Percentiles rank a stretch among this genome's conserved stretches.
phyloP scores from a whole-genome alignment of 129 eudicot genomes.

The Helianthus tuberosus region DNA sequence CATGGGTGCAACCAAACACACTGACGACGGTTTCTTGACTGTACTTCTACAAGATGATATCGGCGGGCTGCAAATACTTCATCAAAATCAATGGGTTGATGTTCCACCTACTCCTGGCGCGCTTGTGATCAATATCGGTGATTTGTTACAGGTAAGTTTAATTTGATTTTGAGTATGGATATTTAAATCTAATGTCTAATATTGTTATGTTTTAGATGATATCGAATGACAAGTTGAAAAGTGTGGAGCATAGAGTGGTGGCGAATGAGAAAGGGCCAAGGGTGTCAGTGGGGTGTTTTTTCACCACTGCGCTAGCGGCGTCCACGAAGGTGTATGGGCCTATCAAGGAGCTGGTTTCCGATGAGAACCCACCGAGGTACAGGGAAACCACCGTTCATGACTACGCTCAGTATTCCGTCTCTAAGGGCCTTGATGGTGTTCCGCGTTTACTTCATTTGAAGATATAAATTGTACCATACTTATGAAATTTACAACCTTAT shows the following conservation, averaged over 20 bases:
- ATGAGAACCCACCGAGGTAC: slow-evolving; percentile 29
- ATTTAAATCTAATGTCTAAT: neutral
- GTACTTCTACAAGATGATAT: slow-evolving; percentile 47
- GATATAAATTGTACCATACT: slow-evolving; percentile 28
- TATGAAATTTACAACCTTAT: neutral
- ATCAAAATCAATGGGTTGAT: slow-evolving; percentile 54
- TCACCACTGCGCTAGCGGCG: slow-evolving; percentile 24
- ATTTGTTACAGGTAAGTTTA: slow-evolving; percentile 43
- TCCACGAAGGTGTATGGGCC: slow-evolving; percentile 28
- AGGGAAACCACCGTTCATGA: slow-evolving; percentile 35
- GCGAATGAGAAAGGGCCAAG: slow-evolving; percentile 47
- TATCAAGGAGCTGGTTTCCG: slow-evolving; percentile 33
- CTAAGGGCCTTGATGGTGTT: slow-evolving; percentile 47
- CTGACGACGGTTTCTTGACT: slow-evolving; percentile 45
- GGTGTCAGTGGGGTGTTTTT: slow-evolving; percentile 51
- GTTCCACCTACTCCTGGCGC: slow-evolving; percentile 42
- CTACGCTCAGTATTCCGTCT: slow-evolving; percentile 1
- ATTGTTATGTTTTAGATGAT: slow-evolving; percentile 38
- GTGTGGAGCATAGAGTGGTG: slow-evolving; percentile 54
- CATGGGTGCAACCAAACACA: slow-evolving; percentile 40
- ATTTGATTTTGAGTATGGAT: neutral
- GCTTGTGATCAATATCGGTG: slow-evolving; percentile 45
- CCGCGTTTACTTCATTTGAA: slow-evolving; percentile 41
- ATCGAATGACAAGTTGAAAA: slow-evolving; percentile 48
- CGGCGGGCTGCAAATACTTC: slow-evolving; percentile 55